Evolutionary conservation across 768 basidiomycete genomes (phyloP), one percentile per base, ranked within the genome.

Genomic region (Boletus fagicola): DNA sequence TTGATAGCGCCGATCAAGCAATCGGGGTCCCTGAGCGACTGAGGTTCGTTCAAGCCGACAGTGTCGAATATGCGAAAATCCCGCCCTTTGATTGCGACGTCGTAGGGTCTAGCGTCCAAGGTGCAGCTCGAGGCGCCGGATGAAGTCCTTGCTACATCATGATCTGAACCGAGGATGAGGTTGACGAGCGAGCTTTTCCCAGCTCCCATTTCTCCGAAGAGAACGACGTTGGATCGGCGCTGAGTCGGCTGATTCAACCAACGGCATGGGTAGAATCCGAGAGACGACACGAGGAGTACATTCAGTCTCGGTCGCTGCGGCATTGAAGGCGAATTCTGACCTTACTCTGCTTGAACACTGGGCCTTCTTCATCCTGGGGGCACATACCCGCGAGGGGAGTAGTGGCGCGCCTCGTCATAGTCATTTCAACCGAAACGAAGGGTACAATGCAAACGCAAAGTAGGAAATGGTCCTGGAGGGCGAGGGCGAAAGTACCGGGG

Each of bases 181-280:
- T 79, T 80, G 55, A 78, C 61, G 15, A 80, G 58, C 0, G 76
- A 77, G 54, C 77, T 79, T 57, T 80, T 80, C 1, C 75, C 74
- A 9, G 62, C 62, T 5, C 71, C 70, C 45, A 62, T 59, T 59
- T 72, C 71, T 22, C 70, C 71, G 13, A 71, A 71, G 49, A 71
- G 58, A 9, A 71, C 65, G 0, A 71, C 48, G 33, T 69, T 72
- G 42, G 47, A 57, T 56, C 61, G 57, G 35, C 24, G 59, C 51
- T 53, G 60, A 12, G 61, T 51, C 20, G 36, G 46, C 15, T 22
- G 49, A 28, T 28, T 28, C 5, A 26, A 62, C 60, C 51, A 52
- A 45, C 35, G 49, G 49, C 0, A 57, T 42, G 31, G 58, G 13
- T 20, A 54, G n/a, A 30, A 8, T 26, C 59, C 58, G 24, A 39